Base-by-base conservation (phyloP, 1,284 basidiomycete genomes). In the Leccinum huronense region DNA sequence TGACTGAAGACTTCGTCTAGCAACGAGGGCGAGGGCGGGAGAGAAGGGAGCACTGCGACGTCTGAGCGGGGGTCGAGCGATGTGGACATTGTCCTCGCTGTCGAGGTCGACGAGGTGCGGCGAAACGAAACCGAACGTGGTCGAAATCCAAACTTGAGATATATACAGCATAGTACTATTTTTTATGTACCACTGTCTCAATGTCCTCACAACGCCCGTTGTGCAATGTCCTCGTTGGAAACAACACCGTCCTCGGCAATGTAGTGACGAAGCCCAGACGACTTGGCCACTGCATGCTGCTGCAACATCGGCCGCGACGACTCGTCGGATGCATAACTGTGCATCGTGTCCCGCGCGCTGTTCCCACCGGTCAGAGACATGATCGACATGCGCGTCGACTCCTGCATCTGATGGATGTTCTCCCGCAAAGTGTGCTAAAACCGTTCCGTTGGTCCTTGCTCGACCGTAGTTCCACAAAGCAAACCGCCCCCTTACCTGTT, bases 401-500 rank as follows among this genome's bases (percentile, higher is more conserved):
- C 87, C 63, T 86, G 84, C 89, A 91, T 89, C 72, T 89, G 85
- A 72, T 88, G 73, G 63, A 92, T 84, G 73, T 90, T 90, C 78
- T 90, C 87, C 66, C 90, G 88, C 81, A 90, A 88, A 9, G 87
- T 84, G 68, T 88, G 89, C 87, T 90, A 62, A 16, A 65, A 48
- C n/a, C 30, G 27, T 60, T 61, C 36, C n/a, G n/a, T 48, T 30
- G 55, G 34, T 16, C 59, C 54, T 31, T 9, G 57, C 19, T 33
- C 38, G 7, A 61, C 60, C 23, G 23, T 27, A 36, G 14, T 38
- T 36, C 34, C 10, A 61, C 23, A 27, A 33, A 30, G 51, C 31
- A 5, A 33, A 30, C 13, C 5, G 27, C 1, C 27, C 5, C 64
- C 78, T 63, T 68, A 88, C 89, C 82, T 93, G 91, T 79, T 95